These are phyloP conservation scores for Ceratobasidium sp. DNA, from an alignment of 1,284 basidiomycete genomes.

Conservation along the genomic window DNA sequence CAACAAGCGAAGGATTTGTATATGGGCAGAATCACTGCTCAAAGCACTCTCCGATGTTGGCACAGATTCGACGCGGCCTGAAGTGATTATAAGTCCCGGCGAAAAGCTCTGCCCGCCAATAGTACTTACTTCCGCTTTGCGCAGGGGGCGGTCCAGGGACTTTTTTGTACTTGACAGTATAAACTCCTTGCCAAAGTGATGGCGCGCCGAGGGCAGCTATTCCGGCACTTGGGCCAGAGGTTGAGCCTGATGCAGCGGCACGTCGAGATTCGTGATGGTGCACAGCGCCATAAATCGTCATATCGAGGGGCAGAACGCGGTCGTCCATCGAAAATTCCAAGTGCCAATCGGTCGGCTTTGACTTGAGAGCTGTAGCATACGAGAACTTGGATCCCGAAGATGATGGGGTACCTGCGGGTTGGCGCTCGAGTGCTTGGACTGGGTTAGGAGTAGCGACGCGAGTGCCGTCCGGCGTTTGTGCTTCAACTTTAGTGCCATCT, in stretches of 20 bases:
- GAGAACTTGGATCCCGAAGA: conserved; percentile 62
- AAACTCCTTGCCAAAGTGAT: conserved; percentile 87
- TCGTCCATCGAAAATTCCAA: conserved; percentile 94
- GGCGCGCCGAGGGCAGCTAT: conserved; percentile 58
- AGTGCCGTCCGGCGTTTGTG: conserved; percentile 95
- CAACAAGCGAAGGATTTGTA: conserved; percentile 90
- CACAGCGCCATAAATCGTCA: conserved; percentile 95
- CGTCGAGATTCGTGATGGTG: conserved; percentile 85
- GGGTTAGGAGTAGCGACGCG: conserved; percentile 86
- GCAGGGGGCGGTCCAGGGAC: conserved; percentile 79
- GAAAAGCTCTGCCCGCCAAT: background rate
- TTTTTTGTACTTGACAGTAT: conserved; percentile 93
- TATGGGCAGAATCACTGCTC: conserved; percentile 76
- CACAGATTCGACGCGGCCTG: conserved; percentile 19
- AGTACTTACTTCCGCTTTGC: conserved; percentile 11
- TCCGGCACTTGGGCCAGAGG: conserved; percentile 50
- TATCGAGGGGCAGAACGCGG: conserved; percentile 78
- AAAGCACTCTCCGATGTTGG: conserved; percentile 22
- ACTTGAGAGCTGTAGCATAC: conserved; percentile 92
- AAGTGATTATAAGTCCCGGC: background rate
- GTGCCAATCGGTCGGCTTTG: conserved; percentile 94
- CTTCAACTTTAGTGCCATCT: conserved; percentile 92
- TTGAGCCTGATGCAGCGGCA: conserved; percentile 49
- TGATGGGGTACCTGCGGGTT: conserved; percentile 45
- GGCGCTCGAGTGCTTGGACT: conserved; percentile 47